Conservation (phyloP, 805 yeast species). For the Wickerhamiella allomyrinae region DNA sequence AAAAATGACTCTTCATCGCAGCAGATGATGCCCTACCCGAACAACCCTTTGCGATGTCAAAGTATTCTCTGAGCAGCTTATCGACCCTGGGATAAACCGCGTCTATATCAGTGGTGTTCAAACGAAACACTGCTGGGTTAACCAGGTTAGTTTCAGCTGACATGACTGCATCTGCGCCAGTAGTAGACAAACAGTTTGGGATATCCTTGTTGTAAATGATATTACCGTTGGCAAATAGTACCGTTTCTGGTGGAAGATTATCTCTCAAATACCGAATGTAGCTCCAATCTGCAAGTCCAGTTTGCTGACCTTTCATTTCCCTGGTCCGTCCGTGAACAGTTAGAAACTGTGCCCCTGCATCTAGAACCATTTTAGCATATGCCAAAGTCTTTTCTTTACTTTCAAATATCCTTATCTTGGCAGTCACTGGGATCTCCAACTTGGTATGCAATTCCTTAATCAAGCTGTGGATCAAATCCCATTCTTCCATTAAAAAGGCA, state of each 20-base stretch:
- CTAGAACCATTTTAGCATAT: conserved; percentile 77
- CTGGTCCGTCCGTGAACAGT: conserved; percentile 93
- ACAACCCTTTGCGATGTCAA: conserved; percentile 54
- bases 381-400: conserved; percentile 68
- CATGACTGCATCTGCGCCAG: conserved; percentile 85
- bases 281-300: conserved; percentile 93
- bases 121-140: conserved; percentile 78
- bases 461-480: conserved; percentile 64
- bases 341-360: conserved; percentile 90
- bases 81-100: conserved; percentile 81
- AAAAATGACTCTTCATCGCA: conserved; percentile 86
- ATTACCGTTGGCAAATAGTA: conserved; percentile 89
- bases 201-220: conserved; percentile 81
- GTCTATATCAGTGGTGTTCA: conserved; percentile 26
- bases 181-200: conserved; percentile 45
- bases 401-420: conserved; percentile 82
- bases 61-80: conserved; percentile 66
- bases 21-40: conserved; percentile 60
- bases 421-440: conserved; percentile 79
- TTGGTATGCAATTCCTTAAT: conserved; percentile 62
- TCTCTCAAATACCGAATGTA: conserved; percentile 61
- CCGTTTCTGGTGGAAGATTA: conserved; percentile 66
- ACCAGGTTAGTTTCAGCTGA: conserved; percentile 90
- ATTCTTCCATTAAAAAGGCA: conserved; percentile 91
- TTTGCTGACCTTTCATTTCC: conserved; percentile 93